Evolutionary conservation across 129 eudicot genomes (phyloP), one percentile per base, ranked within the genome.

Genomic region (Pulicaria dysenterica): DNA sequence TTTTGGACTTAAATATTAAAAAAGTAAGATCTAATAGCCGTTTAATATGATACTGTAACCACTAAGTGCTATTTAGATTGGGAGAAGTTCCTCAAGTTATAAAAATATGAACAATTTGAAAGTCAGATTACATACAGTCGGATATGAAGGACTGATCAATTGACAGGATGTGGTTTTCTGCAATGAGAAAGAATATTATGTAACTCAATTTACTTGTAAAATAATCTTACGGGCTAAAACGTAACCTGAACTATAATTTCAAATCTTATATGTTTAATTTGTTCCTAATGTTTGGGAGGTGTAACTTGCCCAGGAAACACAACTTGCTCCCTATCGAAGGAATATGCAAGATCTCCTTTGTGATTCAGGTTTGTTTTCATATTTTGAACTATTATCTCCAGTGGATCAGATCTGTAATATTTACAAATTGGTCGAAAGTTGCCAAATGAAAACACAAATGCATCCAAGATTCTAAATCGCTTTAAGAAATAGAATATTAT

Each of bases 331-430:
- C 8, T 88, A 90, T 40, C 77, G 97, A 61, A 88, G 99, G 76
- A 94, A 94, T 77, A 88, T 90, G 87, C 99, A 94, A 84, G 99
- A 94, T 83, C 93, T 90, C 65, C 97, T 94, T 34, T 94, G 99
- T 60, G 97, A 94, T 84, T 82, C 99, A 84, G 92, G 99, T 94
- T 65, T 69, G 77, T 79, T 71, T 71, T 55, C 8, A 40, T 75
- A 53, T 41, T 41, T 74, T 36, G 16, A 19, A 16, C 42, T 44
- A 24, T 24, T 24, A 24, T 24, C 31, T 24, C 31, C 31, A 24
- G 31, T 24, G 1, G 31, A 24, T 24, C 31, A 24, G 31, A 24
- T 24, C 31, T 24, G 31, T 24, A 24, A 1, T 24, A 24, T 24
- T 24, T 24, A 24, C 31, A 24, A 24, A 24, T 24, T 1, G 31